These are phyloP conservation scores for Mucor mucedo DNA, from an alignment of 371 early-diverging fungal genomes.

Conservation along the genomic window DNA sequence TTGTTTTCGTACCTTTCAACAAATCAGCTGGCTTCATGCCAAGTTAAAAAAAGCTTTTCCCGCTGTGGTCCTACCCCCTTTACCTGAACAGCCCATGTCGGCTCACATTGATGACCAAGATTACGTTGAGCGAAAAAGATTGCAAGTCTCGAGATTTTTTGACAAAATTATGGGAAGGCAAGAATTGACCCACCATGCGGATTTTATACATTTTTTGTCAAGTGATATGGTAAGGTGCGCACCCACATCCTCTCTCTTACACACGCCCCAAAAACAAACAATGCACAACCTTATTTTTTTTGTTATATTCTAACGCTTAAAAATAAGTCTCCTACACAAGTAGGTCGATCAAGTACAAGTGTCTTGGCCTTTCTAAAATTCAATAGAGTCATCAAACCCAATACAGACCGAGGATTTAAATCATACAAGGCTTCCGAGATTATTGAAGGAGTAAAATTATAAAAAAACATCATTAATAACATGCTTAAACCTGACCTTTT, in stretches of 20 bases:
- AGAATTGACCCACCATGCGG: conserved; percentile 47
- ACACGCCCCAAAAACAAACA: neutral
- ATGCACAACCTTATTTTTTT: neutral
- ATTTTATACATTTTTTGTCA: conserved; percentile 61
- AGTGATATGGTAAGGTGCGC: conserved; percentile 59
- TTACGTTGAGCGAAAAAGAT: conserved; percentile 63
- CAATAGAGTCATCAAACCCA: conserved; percentile 56
- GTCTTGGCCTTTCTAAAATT: conserved; percentile 56
- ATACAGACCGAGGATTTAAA: conserved; percentile 57
- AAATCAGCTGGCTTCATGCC: conserved; percentile 63
- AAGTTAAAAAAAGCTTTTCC: conserved; percentile 45
- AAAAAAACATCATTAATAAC: neutral
- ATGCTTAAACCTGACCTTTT: no score
- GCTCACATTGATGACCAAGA: conserved; percentile 64
- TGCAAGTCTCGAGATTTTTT: conserved; percentile 60
- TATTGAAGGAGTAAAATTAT: conserved; percentile 56
- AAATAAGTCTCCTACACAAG: conserved; percentile 44
- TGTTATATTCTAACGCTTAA: neutral
- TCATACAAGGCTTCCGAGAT: conserved; percentile 59
- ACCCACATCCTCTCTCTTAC: no score
- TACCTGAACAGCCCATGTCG: conserved; percentile 59
- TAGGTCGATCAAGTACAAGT: conserved; percentile 41
- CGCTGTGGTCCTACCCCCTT: conserved; percentile 55
- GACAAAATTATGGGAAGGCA: conserved; percentile 48
- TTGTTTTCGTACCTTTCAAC: conserved; percentile 66